Base-by-base conservation (phyloP, 2,329 filamentous ascomycete genomes). In the Colletotrichum sp. region DNA sequence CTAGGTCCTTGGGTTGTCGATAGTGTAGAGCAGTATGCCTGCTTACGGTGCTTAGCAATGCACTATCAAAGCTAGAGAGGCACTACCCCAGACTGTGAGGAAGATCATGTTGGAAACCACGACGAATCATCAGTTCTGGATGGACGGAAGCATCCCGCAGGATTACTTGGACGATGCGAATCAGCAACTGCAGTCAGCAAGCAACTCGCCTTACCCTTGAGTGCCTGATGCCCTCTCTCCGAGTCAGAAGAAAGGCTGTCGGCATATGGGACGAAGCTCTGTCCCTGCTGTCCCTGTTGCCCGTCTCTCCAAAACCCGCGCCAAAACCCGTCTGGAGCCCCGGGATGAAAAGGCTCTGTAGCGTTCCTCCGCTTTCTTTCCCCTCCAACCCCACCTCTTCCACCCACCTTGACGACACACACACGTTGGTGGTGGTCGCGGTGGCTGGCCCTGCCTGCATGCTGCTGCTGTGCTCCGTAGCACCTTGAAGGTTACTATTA, bases 401-500 rank as follows among this genome's bases (percentile, higher is more conserved):
- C 55, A 60, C 59, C 68, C 57, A 70, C 68, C 63, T 62, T 60
- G 62, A 72, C 69, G 55, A 72, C 72, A 72, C 36, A 21, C 36
- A 16, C 55, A 21, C 36, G 26, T 55, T 34, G 71, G 36, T 39
- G 36, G 36, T 44, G 18, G 39, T n/a, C 5, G 39, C 59, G 26
- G 18, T 49, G 57, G 10, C 21, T 26, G 39, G 55, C 67, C 36
- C 32, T 59, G 66, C 32, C 26, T 71, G 67, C 59, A 59, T 69
- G 49, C 66, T 60, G 65, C 12, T 30, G 24, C 39, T 49, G 26
- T 15, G 12, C 72, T 34, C 30, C 65, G 28, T 55, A 62, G 44
- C 44, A 74, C 66, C 71, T 74, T 74, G 71, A 60, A 74, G 66
- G 44, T 59, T 70, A 59, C 64, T 18, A 8, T 57, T 57, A 59